Evolutionary conservation across 148 eudicot genomes (phyloP), one percentile per base, ranked within the genome.

Genomic region (Diospyros kaki): DNA sequence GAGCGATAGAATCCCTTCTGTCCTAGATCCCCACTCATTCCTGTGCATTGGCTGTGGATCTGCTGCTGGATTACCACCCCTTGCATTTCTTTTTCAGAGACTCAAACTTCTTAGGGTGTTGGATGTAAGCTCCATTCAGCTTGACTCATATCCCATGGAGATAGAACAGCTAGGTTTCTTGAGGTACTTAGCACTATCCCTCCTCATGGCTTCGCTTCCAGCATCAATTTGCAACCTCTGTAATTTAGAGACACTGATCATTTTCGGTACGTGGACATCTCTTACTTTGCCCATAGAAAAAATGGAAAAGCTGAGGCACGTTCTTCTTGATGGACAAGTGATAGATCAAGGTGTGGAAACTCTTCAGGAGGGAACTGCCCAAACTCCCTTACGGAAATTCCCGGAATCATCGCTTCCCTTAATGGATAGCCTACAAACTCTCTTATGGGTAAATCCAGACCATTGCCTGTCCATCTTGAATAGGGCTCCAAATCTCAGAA

Each of bases 91-190:
- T 58, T 55, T 4, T 67, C 39, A n/a, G n/a, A 43, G 69, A 18
- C 69, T 68, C 14, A 68, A 73, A 52, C 60, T 76, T 51, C 77
- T 76, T 15, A 59, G 80, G 7, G 77, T 77, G 60, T 55, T 81
- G 48, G 54, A 56, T 64, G 39, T 72, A 54, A 51, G 6, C 4
- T 14, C 52, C 46, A 28, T 17, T 2, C 51, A 13, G 39, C 10
- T 63, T 13, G 4, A 6, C 45, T 2, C 3, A 2, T 54, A 45
- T 6, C 53, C 75, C 14, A 4, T 10, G 5, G 77, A 50, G 48
- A 41, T 77, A 14, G 50, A 18, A n/a, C 4, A 4, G 3, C 72
- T 77, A 7, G 68, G 53, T 48, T 60, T 38, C 43, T 64, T 74
- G 73, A 73, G 73, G 73, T 81, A 56, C 67, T 70, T 77, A 61